phyloP scores from a whole-genome alignment of 768 basidiomycete genomes.

The Kwoniella sp. region DNA sequence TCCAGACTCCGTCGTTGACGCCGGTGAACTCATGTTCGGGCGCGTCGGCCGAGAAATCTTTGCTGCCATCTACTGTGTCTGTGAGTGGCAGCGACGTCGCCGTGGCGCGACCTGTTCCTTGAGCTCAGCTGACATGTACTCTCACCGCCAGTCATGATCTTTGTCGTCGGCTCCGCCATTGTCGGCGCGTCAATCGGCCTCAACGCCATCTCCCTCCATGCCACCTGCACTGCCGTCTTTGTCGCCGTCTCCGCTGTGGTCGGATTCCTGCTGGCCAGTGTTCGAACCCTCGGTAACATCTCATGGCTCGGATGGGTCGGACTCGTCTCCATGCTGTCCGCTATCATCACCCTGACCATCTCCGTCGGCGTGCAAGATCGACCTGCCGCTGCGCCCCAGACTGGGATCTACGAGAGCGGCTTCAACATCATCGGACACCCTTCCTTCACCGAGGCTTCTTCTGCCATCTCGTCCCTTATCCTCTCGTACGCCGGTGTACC shows the following conservation, averaged over 20 bases:
- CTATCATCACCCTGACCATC: slow-evolving; percentile 32
- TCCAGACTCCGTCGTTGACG: slow-evolving; percentile 4
- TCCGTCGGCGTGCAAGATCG: slow-evolving; percentile 34
- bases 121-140: background rate
- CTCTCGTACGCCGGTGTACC: slow-evolving; percentile 45
- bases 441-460: slow-evolving; percentile 40
- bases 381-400: slow-evolving; percentile 28
- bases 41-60: slow-evolving; percentile 17
- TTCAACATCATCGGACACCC: slow-evolving; percentile 14
- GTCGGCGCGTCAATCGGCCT: slow-evolving; percentile 42
- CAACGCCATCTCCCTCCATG: slow-evolving; percentile 48
- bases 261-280: slow-evolving; percentile 27
- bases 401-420: slow-evolving; percentile 14
- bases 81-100: no score
- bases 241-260: slow-evolving; percentile 44
- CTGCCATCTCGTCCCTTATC: slow-evolving; percentile 44
- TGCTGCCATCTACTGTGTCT: slow-evolving; percentile 24
- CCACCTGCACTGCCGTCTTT: slow-evolving; percentile 50
- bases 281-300: slow-evolving; percentile 46
- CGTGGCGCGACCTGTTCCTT: no score
- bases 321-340: slow-evolving; percentile 27
- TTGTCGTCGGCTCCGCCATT: slow-evolving; percentile 31
- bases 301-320: slow-evolving; percentile 45
- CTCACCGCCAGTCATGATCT: slow-evolving; percentile 20
- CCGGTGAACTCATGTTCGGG: slow-evolving; percentile 12